Base-by-base conservation (phyloP, 2,329 filamentous ascomycete genomes). In the Ceratocystis smalleyi region DNA sequence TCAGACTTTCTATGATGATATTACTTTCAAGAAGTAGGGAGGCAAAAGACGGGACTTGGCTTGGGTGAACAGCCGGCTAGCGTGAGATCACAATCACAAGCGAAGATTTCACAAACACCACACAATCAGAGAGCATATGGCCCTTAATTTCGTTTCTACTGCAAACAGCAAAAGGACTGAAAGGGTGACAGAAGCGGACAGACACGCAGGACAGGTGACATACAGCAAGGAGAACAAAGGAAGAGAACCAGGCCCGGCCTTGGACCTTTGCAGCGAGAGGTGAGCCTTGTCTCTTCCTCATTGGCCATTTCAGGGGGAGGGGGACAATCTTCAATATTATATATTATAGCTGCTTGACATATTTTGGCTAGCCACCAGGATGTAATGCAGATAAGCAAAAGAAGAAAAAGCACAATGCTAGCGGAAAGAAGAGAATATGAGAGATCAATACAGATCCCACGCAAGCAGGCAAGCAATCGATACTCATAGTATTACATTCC, bases 81-180 rank as follows among this genome's bases (percentile, higher is more conserved):
- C 27, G 30, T 57, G 54, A 57, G 27, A 19, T 57, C 10, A 57
- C 54, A 57, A 35, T 27, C 54, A 24, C n/a, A 24, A 51, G 35
- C 35, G 35, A 51, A 22, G 8, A 51, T 51, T 32, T 55, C 27
- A 19, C 51, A 35, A 17, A 19, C 30, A n/a, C 30, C 17, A 24
- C 54, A n/a, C 54, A 15, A 30, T 1, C n/a, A n/a, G 15, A 30
- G 24, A 35, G 24, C 1, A n/a, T 30, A 19, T 24, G 32, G 32
- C 54, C 54, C 54, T 57, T 57, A 57, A 57, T 57, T 35, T 57
- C 54, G 54, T 35, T 57, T 35, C 15, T 35, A 40, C 35, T 40
- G 35, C 35, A 40, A 40, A 40, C 35, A 15, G 35, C 10, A 40
- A 40, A 40, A 40, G 35, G 12, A 40, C 3, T 4, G 35, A 40